Evolutionary conservation across 768 basidiomycete species (phyloP).

Genomic region (Tulasnella sp.): DNA sequence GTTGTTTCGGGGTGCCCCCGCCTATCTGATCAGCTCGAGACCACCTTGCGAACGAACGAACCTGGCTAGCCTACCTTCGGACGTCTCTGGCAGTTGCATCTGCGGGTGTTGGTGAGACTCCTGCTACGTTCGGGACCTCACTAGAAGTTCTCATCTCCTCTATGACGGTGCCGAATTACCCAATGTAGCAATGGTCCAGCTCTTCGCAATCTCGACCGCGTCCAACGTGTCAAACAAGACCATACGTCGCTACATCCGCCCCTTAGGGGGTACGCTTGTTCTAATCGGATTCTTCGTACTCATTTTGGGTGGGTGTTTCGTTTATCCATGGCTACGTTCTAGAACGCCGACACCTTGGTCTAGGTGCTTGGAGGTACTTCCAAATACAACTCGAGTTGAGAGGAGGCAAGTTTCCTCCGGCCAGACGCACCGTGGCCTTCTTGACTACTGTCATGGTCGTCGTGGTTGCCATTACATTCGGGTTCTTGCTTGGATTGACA

Average conservation of each 20-base stretch:
- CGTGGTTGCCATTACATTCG: conserved; percentile 35
- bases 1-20: background rate
- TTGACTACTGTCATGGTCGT: conserved; percentile 32
- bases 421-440: conserved; percentile 35
- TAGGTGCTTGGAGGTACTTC: conserved; percentile 45
- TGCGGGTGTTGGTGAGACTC: conserved; percentile 43
- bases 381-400: conserved; percentile 38
- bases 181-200: conserved; percentile 40
- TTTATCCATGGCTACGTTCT: background rate
- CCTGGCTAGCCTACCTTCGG: conserved; percentile 51
- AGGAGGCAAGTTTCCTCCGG: conserved; percentile 42
- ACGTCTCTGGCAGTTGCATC: conserved; percentile 49
- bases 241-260: conserved; percentile 32
- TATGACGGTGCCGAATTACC: background rate
- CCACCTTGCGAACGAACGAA: conserved; percentile 50
- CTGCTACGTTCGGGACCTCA: background rate
- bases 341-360: background rate
- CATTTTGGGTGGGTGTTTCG: conserved; percentile 32
- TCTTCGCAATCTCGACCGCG: conserved; percentile 32
- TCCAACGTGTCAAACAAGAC: conserved; percentile 1
- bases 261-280: conserved; percentile 41
- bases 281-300: conserved; percentile 38
- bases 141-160: background rate
- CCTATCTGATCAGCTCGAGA: conserved; percentile 34
- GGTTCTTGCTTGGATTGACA: conserved; percentile 32